Evolutionary conservation across 805 yeast genomes (phyloP), one percentile per base, ranked within the genome.

Genomic region (Ogataea nakhonphanomensis): DNA sequence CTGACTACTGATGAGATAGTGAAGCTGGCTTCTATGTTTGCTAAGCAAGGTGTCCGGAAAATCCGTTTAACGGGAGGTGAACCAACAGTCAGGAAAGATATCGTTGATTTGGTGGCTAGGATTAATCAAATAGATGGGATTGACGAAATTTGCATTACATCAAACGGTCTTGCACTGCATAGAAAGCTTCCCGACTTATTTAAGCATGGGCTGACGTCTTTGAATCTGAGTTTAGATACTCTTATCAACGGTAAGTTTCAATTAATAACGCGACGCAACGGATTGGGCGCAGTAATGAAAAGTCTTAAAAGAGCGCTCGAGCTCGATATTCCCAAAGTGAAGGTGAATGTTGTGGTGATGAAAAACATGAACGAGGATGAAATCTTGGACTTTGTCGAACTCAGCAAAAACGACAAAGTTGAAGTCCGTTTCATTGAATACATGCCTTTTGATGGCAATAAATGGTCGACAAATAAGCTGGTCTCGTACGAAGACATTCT

Each of bases 361-460:
- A 64, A 70, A 27, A 68, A 68, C 21, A 41, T 69, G 32, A 74
- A 75, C 43, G 79, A 75, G 24, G 79, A 74, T 49, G 80, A 75
- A 49, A 61, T 75, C 2, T 43, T 65, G 13, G 67, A 71, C 45
- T 75, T 75, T 55, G 74, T 71, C 1, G 64, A 63, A 26, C 39
- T 74, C 42, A 63, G 75, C 8, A 50, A 56, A 38, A 55, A 61
- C 26, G 49, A 57, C 29, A 67, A 70, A 4, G 44, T 74, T 6
- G 78, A 75, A 45, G 69, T 75, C 15, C 58, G 80, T 39, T 75
- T 75, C 49, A 75, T 75, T 30, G 81, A 75, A 49, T 75, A 74
- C 54, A 75, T 75, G 81, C 81, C 81, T 4, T 75, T 75, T 50
- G 73, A 64, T 43, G 81, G 81, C 2, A 75, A 75, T 54, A 70